phyloP scores from a whole-genome alignment of 495 filamentous ascomycete species.

The Achaetomiella virescens region DNA sequence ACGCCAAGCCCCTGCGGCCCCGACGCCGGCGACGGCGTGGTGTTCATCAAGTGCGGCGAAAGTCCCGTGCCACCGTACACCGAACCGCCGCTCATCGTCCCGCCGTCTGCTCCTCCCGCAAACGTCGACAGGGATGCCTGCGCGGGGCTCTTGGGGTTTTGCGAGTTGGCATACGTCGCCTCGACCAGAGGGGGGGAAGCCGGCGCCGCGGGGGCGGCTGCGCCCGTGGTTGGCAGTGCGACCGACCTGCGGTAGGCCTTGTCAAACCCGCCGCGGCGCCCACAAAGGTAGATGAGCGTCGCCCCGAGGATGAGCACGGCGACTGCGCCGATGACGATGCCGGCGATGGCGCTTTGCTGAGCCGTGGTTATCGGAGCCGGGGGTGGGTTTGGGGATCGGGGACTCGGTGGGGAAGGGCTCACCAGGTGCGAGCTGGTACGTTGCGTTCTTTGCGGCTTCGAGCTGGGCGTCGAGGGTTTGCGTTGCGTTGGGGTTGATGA shows the following conservation, averaged over 20 bases:
- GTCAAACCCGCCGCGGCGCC: constrained; percentile 33
- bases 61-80: not conserved
- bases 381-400: constrained; percentile 8
- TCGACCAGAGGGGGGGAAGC: constrained; percentile 18
- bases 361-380: not conserved
- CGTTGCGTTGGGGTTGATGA: constrained; percentile 40
- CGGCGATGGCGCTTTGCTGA: constrained; percentile 39
- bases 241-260: constrained; percentile 24
- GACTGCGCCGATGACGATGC: constrained; percentile 41
- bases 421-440: constrained; percentile 34
- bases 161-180: constrained; percentile 12
- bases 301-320: constrained; percentile 34
- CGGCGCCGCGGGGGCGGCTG: not conserved
- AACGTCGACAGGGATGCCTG: constrained; percentile 18
- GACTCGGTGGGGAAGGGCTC: constrained; percentile 32
- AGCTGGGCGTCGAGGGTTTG: constrained; percentile 28
- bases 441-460: constrained; percentile 23
- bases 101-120: not conserved
- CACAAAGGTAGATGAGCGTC: constrained; percentile 38
- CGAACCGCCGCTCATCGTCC: constrained; percentile 11
- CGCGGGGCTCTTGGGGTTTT: constrained; percentile 28
- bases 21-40: not conserved
- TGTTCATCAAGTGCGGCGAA: not conserved
- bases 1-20: not conserved
- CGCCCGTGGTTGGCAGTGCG: not conserved